phyloP scores from a whole-genome alignment of 139 green algal genomes.

The Zygnema circumcarinatum region DNA sequence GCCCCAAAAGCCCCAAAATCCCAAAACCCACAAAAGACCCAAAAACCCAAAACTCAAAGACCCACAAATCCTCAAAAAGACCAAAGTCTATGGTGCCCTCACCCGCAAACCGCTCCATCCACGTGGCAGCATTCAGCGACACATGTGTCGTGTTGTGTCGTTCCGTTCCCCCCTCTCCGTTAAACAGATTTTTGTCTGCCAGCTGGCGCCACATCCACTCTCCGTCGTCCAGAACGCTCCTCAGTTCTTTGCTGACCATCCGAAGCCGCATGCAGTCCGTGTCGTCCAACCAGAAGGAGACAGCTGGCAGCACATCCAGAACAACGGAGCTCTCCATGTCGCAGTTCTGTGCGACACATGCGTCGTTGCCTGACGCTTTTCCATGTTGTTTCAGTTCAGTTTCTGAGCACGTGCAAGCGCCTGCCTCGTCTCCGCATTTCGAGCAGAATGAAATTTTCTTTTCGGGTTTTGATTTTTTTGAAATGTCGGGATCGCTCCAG shows the following conservation, averaged over 20 bases:
- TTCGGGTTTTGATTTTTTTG: no score
- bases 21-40: background rate
- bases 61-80: background rate
- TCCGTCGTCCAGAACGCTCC: background rate
- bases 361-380: background rate
- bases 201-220: background rate
- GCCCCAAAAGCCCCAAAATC: background rate
- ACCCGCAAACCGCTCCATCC: background rate
- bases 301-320: no score
- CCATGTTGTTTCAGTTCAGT: slow-evolving; percentile 2
- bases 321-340: no score
- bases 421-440: background rate
- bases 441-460: slow-evolving; percentile 10
- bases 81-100: background rate
- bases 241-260: background rate
- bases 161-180: background rate
- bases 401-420: background rate
- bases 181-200: background rate
- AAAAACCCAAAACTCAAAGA: background rate
- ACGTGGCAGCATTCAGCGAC: slow-evolving; percentile 2
- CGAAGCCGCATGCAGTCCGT: background rate
- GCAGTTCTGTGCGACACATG: no score
- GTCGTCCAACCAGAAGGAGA: background rate
- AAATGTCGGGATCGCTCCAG: no score
- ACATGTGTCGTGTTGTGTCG: background rate